These are phyloP conservation scores for Kazachstania viticola DNA, from an alignment of 805 yeast genomes.

Conservation along the genomic window DNA sequence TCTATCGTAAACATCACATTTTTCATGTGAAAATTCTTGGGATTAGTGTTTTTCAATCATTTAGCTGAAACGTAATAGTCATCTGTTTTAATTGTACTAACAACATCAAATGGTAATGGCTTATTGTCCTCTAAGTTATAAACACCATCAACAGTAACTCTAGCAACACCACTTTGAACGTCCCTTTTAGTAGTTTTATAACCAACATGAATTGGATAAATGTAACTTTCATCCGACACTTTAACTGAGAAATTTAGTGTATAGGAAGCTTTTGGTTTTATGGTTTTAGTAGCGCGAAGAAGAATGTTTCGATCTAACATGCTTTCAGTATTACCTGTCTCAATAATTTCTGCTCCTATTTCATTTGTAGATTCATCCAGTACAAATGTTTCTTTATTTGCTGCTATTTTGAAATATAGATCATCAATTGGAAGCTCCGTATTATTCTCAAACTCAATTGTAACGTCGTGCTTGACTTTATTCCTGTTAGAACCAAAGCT, in stretches of 20 bases:
- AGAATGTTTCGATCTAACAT: slow-evolving; percentile 27
- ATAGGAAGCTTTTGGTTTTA: slow-evolving; percentile 40
- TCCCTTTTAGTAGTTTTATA: slow-evolving; percentile 32
- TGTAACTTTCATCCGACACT: slow-evolving; percentile 64
- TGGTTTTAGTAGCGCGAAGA: too few species aligned
- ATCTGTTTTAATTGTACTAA: slow-evolving; percentile 46
- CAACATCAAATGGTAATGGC: slow-evolving; percentile 60
- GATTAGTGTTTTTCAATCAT: too few species aligned
- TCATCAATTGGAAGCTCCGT: slow-evolving; percentile 31
- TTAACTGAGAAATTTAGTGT: slow-evolving; percentile 71
- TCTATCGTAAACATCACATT: too few species aligned
- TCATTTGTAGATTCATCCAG: slow-evolving; percentile 39
- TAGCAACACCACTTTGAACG: slow-evolving; percentile 35
- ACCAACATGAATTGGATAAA: slow-evolving; percentile 77
- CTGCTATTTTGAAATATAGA: slow-evolving; percentile 50
- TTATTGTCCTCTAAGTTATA: slow-evolving; percentile 30
- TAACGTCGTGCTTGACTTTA: slow-evolving; percentile 63
- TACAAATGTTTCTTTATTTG: slow-evolving; percentile 43
- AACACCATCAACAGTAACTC: slow-evolving; percentile 52
- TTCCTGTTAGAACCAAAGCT: too few species aligned
- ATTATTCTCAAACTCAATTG: slow-evolving; percentile 77
- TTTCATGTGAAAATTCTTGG: too few species aligned
- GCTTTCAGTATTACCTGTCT: slow-evolving; percentile 46
- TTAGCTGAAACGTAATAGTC: too few species aligned
- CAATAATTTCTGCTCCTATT: slow-evolving; percentile 43